Evolutionary conservation across 768 basidiomycete genomes (phyloP).

Genomic region (Mycena indigotica): DNA sequence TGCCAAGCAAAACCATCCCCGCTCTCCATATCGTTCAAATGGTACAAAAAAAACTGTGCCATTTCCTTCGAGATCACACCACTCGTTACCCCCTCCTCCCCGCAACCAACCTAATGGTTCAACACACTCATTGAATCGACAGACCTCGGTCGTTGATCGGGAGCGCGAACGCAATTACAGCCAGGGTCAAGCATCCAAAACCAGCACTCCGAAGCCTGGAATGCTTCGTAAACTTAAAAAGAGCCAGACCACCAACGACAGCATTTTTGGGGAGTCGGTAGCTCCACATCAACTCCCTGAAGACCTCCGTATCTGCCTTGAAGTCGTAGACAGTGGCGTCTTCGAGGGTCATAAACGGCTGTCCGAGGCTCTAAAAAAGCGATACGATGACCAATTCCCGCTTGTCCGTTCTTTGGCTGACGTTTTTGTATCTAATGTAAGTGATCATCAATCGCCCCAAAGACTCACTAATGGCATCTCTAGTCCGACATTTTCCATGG

Average conservation of each 20-base stretch:
- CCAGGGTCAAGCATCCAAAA: slow-evolving; percentile 44
- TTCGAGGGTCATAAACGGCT: slow-evolving; percentile 88
- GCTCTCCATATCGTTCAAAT: slow-evolving; percentile 71
- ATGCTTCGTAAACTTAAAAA: slow-evolving; percentile 72
- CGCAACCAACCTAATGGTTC: slow-evolving; percentile 57
- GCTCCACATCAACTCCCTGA: slow-evolving; percentile 84
- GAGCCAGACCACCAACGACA: slow-evolving; percentile 55
- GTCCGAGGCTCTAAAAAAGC: slow-evolving; percentile 80
- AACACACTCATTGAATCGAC: slow-evolving; percentile 75
- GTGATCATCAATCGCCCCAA: slow-evolving; percentile 33
- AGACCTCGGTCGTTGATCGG: slow-evolving; percentile 54
- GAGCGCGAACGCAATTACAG: slow-evolving; percentile 55
- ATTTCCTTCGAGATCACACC: slow-evolving; percentile 80
- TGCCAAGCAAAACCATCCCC: slow-evolving; percentile 68
- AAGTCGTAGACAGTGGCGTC: slow-evolving; percentile 84
- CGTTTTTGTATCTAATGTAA: slow-evolving; percentile 91
- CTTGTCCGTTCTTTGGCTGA: slow-evolving; percentile 91
- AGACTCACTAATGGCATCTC: slow-evolving; percentile 15
- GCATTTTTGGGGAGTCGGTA: slow-evolving; percentile 54
- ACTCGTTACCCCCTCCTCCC: slow-evolving; percentile 69
- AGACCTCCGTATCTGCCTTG: slow-evolving; percentile 81
- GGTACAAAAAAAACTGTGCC: slow-evolving; percentile 57
- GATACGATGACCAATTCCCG: slow-evolving; percentile 95
- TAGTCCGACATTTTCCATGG: slow-evolving; percentile 93
- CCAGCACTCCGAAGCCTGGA: slow-evolving; percentile 40